Evolutionary conservation across 495 filamentous ascomycete genomes (phyloP).

Genomic region (Hypomontagnella submonticulosa): DNA sequence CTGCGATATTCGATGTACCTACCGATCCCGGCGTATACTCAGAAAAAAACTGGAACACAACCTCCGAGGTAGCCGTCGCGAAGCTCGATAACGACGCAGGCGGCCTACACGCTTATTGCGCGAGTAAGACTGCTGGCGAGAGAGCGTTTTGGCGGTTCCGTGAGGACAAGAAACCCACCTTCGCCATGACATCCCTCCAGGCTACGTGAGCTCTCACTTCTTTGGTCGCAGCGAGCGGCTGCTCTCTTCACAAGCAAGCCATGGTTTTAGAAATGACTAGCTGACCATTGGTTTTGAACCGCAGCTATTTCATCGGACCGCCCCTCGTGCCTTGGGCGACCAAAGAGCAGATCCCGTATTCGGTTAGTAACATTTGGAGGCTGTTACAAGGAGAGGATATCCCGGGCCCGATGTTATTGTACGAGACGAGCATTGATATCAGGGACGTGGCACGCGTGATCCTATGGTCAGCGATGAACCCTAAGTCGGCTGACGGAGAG

Average conservation of each 20-base stretch:
- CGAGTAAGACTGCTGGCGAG: slow-evolving; percentile 67
- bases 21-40: slow-evolving; percentile 44
- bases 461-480: slow-evolving; percentile 40
- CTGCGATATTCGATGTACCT: slow-evolving; percentile 43
- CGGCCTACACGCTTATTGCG: slow-evolving; percentile 57
- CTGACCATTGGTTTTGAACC: slow-evolving; percentile 6
- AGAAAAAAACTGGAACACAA: slow-evolving; percentile 59
- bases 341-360: slow-evolving; percentile 36
- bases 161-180: slow-evolving; percentile 58
- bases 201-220: slow-evolving; percentile 49
- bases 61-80: slow-evolving; percentile 42
- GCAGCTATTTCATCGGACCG: slow-evolving; percentile 47
- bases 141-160: slow-evolving; percentile 64
- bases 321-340: slow-evolving; percentile 43
- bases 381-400: slow-evolving; percentile 33
- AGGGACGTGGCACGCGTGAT: slow-evolving; percentile 52
- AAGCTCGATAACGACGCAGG: slow-evolving; percentile 46
- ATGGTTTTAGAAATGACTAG: not conserved
- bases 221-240: not conserved
- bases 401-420: slow-evolving; percentile 39
- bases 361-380: slow-evolving; percentile 37
- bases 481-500: slow-evolving; percentile 35
- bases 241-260: not conserved
- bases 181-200: slow-evolving; percentile 63
- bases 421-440: slow-evolving; percentile 47